Percentiles rank a stretch among this genome's conserved stretches.
These are phyloP conservation scores for Termitomyces sp. DNA, from an alignment of 768 basidiomycete species.

Conservation along the genomic window DNA sequence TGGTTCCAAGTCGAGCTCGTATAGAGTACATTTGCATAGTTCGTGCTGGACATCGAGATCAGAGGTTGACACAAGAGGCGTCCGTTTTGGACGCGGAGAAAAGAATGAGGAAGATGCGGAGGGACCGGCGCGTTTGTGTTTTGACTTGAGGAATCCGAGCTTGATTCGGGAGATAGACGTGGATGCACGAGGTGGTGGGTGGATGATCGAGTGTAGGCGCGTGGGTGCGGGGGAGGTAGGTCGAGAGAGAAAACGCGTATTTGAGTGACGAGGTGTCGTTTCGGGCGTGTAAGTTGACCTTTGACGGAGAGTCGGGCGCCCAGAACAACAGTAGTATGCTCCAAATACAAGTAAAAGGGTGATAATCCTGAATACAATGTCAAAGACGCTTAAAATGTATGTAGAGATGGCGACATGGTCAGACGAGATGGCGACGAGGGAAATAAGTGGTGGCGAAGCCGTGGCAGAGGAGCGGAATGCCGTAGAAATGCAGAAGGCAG, in stretches of 20 bases:
- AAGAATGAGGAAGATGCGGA: constrained; percentile 9
- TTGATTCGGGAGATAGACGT: not conserved
- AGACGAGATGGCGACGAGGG: not conserved
- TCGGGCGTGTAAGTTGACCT: not conserved
- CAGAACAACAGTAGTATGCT: constrained; percentile 1
- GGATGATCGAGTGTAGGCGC: not conserved
- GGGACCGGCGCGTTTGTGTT: not conserved
- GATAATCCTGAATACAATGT: not conserved
- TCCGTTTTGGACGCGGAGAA: constrained; percentile 7
- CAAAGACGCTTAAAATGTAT: not conserved
- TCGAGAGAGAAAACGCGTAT: not conserved
- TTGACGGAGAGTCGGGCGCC: no score
- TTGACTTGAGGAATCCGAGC: not conserved
- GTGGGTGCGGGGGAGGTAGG: not conserved
- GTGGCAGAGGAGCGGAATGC: not conserved
- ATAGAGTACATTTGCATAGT: not conserved
- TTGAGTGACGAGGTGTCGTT: not conserved
- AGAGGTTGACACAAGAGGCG: not conserved
- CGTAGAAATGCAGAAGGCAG: not conserved
- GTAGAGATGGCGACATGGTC: not conserved
- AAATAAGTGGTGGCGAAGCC: not conserved
- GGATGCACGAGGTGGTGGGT: not conserved
- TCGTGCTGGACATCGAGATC: not conserved
- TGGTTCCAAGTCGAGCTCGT: not conserved
- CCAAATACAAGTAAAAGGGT: not conserved